Evolutionary conservation across 768 basidiomycete species (phyloP).

Genomic region (Auricularia sp.): DNA sequence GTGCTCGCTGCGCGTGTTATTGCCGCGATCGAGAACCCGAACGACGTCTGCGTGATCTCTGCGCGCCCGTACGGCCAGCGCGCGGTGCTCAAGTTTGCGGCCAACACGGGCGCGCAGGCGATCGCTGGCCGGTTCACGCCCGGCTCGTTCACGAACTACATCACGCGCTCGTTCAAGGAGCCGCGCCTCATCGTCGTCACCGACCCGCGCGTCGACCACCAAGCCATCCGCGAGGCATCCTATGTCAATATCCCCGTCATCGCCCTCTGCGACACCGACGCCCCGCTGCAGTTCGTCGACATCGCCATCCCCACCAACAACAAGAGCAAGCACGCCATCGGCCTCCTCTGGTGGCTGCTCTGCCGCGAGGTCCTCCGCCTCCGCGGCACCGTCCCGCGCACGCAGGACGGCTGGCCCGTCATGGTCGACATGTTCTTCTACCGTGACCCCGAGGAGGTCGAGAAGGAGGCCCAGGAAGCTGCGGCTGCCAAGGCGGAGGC

Average conservation of each 20-base stretch:
- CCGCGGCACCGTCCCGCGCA: constrained; percentile 86
- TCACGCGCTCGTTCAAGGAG: constrained; percentile 99
- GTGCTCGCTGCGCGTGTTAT: constrained; percentile 97
- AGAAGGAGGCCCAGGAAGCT: constrained; percentile 94
- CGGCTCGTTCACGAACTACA: constrained; percentile 99
- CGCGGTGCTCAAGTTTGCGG: constrained; percentile 96
- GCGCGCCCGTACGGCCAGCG: constrained; percentile 98
- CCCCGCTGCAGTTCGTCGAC: constrained; percentile 94
- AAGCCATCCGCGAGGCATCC: constrained; percentile 98
- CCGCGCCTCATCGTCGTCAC: constrained; percentile 97
- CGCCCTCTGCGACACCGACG: constrained; percentile 97
- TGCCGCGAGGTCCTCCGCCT: constrained; percentile 95
- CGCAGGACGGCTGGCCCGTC: constrained; percentile 89
- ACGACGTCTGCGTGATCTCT: constrained; percentile 96
- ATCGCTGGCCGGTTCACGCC: constrained; percentile 99
- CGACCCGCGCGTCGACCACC: constrained; percentile 98
- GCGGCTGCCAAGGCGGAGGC: constrained; percentile 68
- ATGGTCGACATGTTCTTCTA: constrained; percentile 99
- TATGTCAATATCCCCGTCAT: constrained; percentile 99
- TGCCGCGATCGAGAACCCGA: constrained; percentile 95
- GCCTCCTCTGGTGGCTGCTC: constrained; percentile 96
- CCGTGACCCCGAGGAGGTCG: constrained; percentile 98
- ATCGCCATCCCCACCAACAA: constrained; percentile 99
- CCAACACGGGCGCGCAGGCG: constrained; percentile 96
- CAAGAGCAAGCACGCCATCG: constrained; percentile 95